A percentile compares a stretch with the other conserved stretches of the same genome.
Conservation (phyloP, 2,329 filamentous ascomycete species). For the Ilyonectria robusta region DNA sequence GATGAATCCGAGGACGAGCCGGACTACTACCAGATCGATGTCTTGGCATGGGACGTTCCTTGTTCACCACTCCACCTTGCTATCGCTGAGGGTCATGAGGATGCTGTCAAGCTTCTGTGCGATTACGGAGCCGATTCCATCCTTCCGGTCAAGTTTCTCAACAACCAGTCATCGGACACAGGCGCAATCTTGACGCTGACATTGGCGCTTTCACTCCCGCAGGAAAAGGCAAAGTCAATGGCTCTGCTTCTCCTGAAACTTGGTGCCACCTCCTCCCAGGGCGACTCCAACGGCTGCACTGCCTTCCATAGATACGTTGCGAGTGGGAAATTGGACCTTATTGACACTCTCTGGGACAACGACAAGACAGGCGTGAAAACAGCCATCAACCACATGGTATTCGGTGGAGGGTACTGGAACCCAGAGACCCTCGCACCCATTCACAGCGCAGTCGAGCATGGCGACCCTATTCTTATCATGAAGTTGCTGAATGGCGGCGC, state of each 20-base stretch:
- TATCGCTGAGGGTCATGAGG: constrained; percentile 79
- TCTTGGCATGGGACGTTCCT: constrained; percentile 83
- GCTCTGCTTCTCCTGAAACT: constrained; percentile 74
- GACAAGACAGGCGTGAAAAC: constrained; percentile 74
- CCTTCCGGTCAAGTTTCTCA: constrained; percentile 78
- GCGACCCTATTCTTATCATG: constrained; percentile 66
- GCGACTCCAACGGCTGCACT: constrained; percentile 75
- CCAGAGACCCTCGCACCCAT: constrained; percentile 64
- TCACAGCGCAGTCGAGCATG: constrained; percentile 69
- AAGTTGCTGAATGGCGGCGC: constrained; percentile 77
- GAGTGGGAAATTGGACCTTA: constrained; percentile 61
- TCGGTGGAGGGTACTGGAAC: constrained; percentile 54
- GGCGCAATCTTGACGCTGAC: constrained; percentile 78
- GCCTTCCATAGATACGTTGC: constrained; percentile 76
- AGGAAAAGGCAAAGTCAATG: constrained; percentile 76
- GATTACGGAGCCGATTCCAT: constrained; percentile 84
- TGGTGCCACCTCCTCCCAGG: constrained; percentile 81
- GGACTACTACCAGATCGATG: constrained; percentile 84
- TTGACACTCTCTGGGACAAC: constrained; percentile 66
- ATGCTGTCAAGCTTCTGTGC: constrained; percentile 78
- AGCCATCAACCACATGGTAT: constrained; percentile 76
- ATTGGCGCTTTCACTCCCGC: constrained; percentile 75
- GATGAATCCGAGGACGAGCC: constrained; percentile 75
- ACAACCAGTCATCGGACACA: constrained; percentile 62
- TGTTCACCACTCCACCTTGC: constrained; percentile 84